Evolutionary conservation across 139 green algal genomes (phyloP), one percentile per base, ranked within the genome.

Genomic region (Spirogloea muscicola): DNA sequence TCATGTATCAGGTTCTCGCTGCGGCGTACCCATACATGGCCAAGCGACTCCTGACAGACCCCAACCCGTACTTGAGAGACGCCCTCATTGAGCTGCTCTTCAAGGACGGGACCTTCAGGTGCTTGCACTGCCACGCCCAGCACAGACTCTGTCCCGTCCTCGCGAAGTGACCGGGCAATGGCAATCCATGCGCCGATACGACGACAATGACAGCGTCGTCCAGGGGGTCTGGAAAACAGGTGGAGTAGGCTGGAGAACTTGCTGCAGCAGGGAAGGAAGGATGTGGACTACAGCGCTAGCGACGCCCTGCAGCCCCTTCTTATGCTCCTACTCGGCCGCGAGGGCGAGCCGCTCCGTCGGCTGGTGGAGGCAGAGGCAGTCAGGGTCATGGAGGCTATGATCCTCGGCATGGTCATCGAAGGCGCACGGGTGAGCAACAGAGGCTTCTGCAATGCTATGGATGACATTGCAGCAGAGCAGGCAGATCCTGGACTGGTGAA

Each of bases 21-120:
- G 68, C 75, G 41, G 93, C 94, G 3, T 99, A 97, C 85, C 94
- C 94, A 1, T 99, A 97, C 86, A 94, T 99, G 85, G 94, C 94
- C 0, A 76, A 84, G 1, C 83, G 94, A 13, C 86, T 99, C 60
- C 87, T 99, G 7, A 97, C 92, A 0, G 94, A 97, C 82, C 89
- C 90, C 3, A 61, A 44, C 36, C 72, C 72, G 1, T 41, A 80
- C 5, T 67, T 82, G 55, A 31, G 74, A 0, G n/a, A 49, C 38
- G 58, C 69, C 18, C 31, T 83, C 25, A 40, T 68, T 3, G 76
- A 83, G 58, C 59, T 83, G 27, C 43, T 83, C 2, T 44, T 83
- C 25, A 76, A 81, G 34, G 63, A 80, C 51, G 68, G 76, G 1
- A 52, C 18, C 0, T 82, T 82, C 65, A 31, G 59, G 48, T 72